Evolutionary conservation across 2,329 filamentous ascomycete genomes (phyloP).

Genomic region (Boeremia lycopersici): DNA sequence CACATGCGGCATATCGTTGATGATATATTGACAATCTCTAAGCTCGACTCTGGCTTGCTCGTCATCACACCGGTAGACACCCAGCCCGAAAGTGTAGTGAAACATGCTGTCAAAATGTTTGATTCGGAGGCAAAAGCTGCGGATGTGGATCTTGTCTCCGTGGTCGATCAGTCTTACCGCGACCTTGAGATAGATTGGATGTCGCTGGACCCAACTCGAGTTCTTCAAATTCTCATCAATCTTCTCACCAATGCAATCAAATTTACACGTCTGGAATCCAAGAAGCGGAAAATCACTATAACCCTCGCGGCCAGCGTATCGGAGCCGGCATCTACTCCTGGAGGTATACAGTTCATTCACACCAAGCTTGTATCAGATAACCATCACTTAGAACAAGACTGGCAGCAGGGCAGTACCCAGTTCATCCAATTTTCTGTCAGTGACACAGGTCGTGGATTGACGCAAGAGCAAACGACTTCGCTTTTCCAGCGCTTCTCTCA

Average conservation of each 20-base stretch:
- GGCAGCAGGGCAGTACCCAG: slow-evolving; percentile 33
- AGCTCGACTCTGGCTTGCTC: slow-evolving; percentile 52
- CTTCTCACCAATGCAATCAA: slow-evolving; percentile 54
- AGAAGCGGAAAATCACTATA: slow-evolving; percentile 44
- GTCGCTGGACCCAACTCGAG: slow-evolving; percentile 49
- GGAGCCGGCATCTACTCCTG: slow-evolving; percentile 39
- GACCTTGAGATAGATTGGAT: slow-evolving; percentile 47
- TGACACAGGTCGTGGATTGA: slow-evolving; percentile 51
- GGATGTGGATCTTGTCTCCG: slow-evolving; percentile 34
- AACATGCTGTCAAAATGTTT: slow-evolving; percentile 47
- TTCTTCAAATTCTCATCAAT: slow-evolving; percentile 48
- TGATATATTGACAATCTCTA: slow-evolving; percentile 54
- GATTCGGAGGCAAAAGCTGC: slow-evolving; percentile 41
- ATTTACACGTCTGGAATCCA: slow-evolving; percentile 46
- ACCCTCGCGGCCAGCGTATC: slow-evolving; percentile 41
- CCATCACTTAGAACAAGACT: slow-evolving; percentile 35
- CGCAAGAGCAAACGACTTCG: slow-evolving; percentile 40
- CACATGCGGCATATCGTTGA: slow-evolving; percentile 57
- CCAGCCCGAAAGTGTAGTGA: slow-evolving; percentile 42
- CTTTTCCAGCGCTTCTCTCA: slow-evolving; percentile 43
- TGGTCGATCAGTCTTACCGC: slow-evolving; percentile 46
- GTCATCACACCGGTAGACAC: slow-evolving; percentile 49
- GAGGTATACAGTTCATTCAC: slow-evolving; percentile 38
- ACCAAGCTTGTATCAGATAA: slow-evolving; percentile 28
- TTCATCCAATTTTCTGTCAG: slow-evolving; percentile 46